Conservation (phyloP, 441 rosid genomes). For the Populus tomentosa region DNA sequence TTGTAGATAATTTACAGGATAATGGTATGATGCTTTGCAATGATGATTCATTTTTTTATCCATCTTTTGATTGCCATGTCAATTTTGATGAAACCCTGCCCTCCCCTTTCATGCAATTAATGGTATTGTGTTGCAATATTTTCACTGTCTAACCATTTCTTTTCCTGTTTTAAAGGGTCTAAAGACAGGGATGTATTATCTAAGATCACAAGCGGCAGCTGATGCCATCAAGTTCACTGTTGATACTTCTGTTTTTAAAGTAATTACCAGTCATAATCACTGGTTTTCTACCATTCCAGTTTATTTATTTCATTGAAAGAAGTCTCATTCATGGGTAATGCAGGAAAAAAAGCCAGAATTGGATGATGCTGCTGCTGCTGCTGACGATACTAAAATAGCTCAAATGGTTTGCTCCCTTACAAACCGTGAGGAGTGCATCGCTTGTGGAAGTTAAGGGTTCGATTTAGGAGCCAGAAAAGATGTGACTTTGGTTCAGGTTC, state of each 20-base stretch:
- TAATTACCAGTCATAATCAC: slow-evolving; percentile 12
- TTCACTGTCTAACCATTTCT: not conserved
- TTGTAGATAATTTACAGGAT: not conserved
- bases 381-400: slow-evolving; percentile 57
- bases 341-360: slow-evolving; percentile 37
- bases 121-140: not conserved
- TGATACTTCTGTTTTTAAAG: slow-evolving; percentile 60
- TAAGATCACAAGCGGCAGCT: slow-evolving; percentile 89
- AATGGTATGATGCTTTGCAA: not conserved
- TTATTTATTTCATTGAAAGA: not conserved
- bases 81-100: not conserved
- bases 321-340: not conserved
- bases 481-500: not conserved
- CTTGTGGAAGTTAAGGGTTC: slow-evolving; percentile 67
- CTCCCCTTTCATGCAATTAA: not conserved
- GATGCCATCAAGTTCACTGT: slow-evolving; percentile 97
- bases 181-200: slow-evolving; percentile 91
- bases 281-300: not conserved
- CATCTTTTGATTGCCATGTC: not conserved
- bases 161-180: slow-evolving; percentile 44
- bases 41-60: no score
- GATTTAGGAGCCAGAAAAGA: not conserved
- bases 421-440: slow-evolving; percentile 83
- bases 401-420: slow-evolving; percentile 85
- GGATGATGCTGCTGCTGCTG: slow-evolving; percentile 23